Evolutionary conservation across 2,329 filamentous ascomycete genomes (phyloP), one percentile per base, ranked within the genome.

Genomic region (Aspergillus sp.): DNA sequence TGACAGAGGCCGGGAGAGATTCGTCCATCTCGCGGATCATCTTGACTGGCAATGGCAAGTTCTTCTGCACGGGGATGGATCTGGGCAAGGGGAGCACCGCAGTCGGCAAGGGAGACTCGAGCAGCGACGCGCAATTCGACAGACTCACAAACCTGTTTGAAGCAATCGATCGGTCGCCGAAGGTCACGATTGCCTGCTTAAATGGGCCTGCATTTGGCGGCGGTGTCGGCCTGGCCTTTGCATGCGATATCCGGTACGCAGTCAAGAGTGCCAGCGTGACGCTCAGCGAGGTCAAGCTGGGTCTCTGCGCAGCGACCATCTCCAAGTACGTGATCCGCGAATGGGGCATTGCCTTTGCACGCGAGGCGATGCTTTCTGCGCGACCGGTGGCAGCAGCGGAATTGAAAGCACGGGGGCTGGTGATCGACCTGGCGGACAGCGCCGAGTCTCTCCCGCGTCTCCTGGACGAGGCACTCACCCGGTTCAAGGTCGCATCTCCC

Each of bases 171-270:
- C 60, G 59, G 1, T 74, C 67, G 0, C 72, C 75, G 12, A 76
- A 80, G 50, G 70, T 72, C 1, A 80, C 76, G 0, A 74, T 80
- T 36, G 76, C 76, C 1, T 66, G 61, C 3, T 58, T 80, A 26
- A 76, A 80, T 34, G 77, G 78, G 0, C 74, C 77, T 3, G 71
- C 72, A 3, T 78, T 76, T 54, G 78, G 77, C 2, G 77, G 76
- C 1, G 78, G 78, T 0, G 75, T 79, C 2, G 78, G 78, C 0
- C 64, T 80, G 0, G 75, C 74, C 0, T 78, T 78, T 60, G 68
- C 69, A 1, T 80, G 76, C 60, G 77, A 80, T 53, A 62, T 79
- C 11, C 68, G 76, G 5, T 47, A 66, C 7, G 65, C 55, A 4
- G 49, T 58, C 1, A 48, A 55, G 4, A 26, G 42, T 3, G 64